These are phyloP conservation scores for Xylariomycetidae sp. DNA, from an alignment of 2,329 filamentous ascomycete genomes.

Conservation along the genomic window DNA sequence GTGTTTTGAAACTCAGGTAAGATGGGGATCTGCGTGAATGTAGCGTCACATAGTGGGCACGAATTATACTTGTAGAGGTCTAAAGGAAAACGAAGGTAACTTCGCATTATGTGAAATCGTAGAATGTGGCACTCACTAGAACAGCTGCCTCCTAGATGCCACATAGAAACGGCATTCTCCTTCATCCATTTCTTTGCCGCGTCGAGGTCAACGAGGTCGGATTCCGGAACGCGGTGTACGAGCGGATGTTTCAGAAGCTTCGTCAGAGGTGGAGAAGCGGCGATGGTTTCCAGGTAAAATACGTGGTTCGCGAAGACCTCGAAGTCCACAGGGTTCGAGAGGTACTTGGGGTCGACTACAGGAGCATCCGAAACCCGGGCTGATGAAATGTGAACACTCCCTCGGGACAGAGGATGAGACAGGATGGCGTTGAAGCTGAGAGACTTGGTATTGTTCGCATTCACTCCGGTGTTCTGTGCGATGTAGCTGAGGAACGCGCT, in stretches of 20 bases:
- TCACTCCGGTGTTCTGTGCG: constrained; percentile 1
- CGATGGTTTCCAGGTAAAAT: constrained; percentile 8
- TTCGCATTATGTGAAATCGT: no score
- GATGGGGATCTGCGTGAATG: not conserved
- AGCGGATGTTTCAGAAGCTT: constrained; percentile 12
- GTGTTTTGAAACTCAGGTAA: not conserved
- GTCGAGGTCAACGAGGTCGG: constrained; percentile 1
- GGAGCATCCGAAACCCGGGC: constrained; percentile 1
- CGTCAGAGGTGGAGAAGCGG: constrained; percentile 4
- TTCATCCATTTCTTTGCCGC: constrained; percentile 9
- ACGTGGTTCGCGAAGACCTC: constrained; percentile 9
- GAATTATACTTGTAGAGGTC: not conserved
- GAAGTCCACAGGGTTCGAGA: constrained; percentile 7
- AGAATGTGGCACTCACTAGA: constrained; percentile 14
- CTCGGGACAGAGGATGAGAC: constrained; percentile 11
- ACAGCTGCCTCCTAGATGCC: constrained; percentile 17
- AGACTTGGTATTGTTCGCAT: constrained; percentile 1
- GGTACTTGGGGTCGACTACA: constrained; percentile 7
- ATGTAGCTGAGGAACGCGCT: constrained; percentile 7
- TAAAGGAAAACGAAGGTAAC: not conserved
- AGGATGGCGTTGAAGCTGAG: constrained; percentile 7
- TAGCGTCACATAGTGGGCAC: not conserved
- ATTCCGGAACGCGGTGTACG: constrained; percentile 1
- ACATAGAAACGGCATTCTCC: constrained; percentile 14
- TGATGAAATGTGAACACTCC: constrained; percentile 10